phyloP scores from a whole-genome alignment of 495 filamentous ascomycete species.

The Penicillium cinerascens region DNA sequence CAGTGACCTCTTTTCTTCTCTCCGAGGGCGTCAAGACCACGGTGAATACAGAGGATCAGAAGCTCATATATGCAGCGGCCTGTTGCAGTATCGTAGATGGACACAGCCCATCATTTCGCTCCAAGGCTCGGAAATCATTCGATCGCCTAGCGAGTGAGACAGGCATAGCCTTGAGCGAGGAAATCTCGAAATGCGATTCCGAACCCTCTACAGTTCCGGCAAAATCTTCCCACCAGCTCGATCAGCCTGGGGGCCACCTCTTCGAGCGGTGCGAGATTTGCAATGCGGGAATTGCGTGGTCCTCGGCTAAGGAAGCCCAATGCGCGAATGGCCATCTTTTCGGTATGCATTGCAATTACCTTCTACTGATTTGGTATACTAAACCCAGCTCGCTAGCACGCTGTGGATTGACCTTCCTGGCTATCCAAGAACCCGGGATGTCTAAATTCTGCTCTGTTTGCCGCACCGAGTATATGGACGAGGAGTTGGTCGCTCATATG shows the following conservation, averaged over 20 bases:
- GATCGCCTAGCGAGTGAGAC: slow-evolving; percentile 25
- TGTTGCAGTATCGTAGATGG: slow-evolving; percentile 36
- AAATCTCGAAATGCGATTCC: slow-evolving; percentile 27
- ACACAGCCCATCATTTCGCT: slow-evolving; percentile 19
- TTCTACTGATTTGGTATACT: background rate
- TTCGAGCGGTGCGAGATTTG: slow-evolving; percentile 51
- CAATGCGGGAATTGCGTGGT: slow-evolving; percentile 37
- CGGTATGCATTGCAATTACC: slow-evolving; percentile 25
- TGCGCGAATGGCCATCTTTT: slow-evolving; percentile 51
- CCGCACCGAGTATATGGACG: slow-evolving; percentile 45
- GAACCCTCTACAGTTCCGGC: slow-evolving; percentile 13
- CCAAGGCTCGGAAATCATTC: slow-evolving; percentile 27
- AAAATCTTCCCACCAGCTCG: slow-evolving; percentile 24
- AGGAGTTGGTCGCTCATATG: slow-evolving; percentile 28
- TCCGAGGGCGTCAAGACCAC: slow-evolving; percentile 9
- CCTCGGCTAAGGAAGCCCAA: slow-evolving; percentile 34
- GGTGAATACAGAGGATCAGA: slow-evolving; percentile 20
- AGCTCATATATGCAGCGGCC: slow-evolving; percentile 37
- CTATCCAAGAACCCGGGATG: slow-evolving; percentile 52
- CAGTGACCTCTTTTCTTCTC: slow-evolving; percentile 32
- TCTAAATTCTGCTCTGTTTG: slow-evolving; percentile 55
- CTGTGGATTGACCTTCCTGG: slow-evolving; percentile 51
- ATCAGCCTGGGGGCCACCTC: slow-evolving; percentile 20
- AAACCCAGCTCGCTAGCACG: slow-evolving; percentile 34
- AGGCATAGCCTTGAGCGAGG: slow-evolving; percentile 31